Evolutionary conservation across 306 rosid species (phyloP), one percentile per base, ranked within the genome.

Genomic region (Begonia fuchsioides): DNA sequence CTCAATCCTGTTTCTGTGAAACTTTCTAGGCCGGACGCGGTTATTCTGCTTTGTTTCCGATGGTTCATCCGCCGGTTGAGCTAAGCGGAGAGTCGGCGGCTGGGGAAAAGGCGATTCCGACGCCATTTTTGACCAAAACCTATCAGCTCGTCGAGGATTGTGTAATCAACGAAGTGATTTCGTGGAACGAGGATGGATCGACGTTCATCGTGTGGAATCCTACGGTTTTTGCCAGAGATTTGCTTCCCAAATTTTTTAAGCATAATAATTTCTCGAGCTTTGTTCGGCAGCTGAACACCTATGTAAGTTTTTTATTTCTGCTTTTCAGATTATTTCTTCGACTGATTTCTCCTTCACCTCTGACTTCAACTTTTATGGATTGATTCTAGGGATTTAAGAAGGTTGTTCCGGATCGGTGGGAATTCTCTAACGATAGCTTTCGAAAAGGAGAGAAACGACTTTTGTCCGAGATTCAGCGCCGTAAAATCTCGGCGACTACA

Each of bases 231-330:
- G n/a, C n/a, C n/a, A n/a, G n/a, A n/a, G n/a, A n/a, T n/a, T n/a
- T n/a, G n/a, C n/a, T n/a, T n/a, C n/a, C n/a, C n/a, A n/a, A n/a
- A n/a, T n/a, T n/a, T n/a, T n/a, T n/a, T n/a, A n/a, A n/a, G n/a
- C n/a, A n/a, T 90, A 82, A 87, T 55, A 92, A 92, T 65, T 92
- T 92, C 78, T 82, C 96, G 1, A 85, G 96, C 78, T 85, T 92
- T 45, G 96, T 87, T 56, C 81, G 98, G 18, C 98, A 81, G 52
- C 93, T 90, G 57, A 90, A 90, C 60, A 90, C 98, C 53, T 90
- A 90, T 47, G 98, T 90, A 76, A 52, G 67, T 13, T 48, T 16
- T 39, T 45, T 13, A 7, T 38, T 15, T 19, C 5, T 0, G 8
- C n/a, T 12, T 15, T 13, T 15, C 35, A 15, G 18, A 35, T 2